A percentile compares a stretch with the other conserved stretches of the same genome.
Conservation (phyloP, 2,329 filamentous ascomycete genomes). For the Cercospora nicotianae region DNA sequence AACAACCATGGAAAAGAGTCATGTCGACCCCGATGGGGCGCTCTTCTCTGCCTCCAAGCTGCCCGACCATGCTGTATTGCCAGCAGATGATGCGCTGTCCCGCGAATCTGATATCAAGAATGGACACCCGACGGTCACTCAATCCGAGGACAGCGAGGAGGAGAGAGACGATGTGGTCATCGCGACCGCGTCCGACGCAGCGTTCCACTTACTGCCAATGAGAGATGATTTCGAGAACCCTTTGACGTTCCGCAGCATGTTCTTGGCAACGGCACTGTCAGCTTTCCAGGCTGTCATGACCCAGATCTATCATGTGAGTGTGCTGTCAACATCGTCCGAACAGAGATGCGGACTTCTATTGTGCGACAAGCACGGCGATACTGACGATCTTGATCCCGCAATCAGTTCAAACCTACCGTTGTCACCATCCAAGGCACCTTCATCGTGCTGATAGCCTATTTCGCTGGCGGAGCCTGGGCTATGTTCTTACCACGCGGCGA, state of each 20-base stretch:
- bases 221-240: conserved; percentile 56
- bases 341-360: background rate
- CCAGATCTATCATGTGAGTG: conserved; percentile 55
- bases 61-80: background rate
- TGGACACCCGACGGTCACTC: background rate
- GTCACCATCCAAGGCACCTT: conserved; percentile 55
- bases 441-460: conserved; percentile 59
- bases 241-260: conserved; percentile 55
- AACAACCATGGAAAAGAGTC: background rate
- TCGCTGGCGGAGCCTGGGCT: conserved; percentile 54
- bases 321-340: conserved; percentile 22
- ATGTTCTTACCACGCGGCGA: conserved; percentile 55
- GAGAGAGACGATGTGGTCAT: conserved; percentile 46
- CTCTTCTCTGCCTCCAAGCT: background rate
- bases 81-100: background rate
- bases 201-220: conserved; percentile 51
- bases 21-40: background rate
- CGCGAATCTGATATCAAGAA: background rate
- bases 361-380: background rate
- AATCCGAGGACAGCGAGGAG: background rate
- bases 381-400: background rate
- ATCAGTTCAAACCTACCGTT: conserved; percentile 55
- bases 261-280: conserved; percentile 52
- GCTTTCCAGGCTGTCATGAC: conserved; percentile 58
- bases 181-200: conserved; percentile 54